Conservation (phyloP, 441 rosid species). For the Euphorbia corollata region DNA sequence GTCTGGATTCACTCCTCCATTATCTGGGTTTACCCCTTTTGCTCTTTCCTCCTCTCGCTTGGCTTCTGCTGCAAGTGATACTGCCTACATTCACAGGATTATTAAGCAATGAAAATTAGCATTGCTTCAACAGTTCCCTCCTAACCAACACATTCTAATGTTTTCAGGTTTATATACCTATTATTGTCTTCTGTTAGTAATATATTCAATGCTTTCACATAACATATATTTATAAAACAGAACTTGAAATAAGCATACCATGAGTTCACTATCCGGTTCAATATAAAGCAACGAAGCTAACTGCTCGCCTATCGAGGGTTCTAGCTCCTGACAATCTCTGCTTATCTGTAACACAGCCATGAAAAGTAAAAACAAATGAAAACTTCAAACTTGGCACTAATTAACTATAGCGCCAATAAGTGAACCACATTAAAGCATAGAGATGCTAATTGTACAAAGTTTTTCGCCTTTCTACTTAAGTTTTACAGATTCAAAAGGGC, state of each 20-base stretch:
- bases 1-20: conserved; percentile 77
- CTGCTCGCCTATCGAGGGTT: conserved; percentile 84
- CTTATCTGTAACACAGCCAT: conserved; percentile 66
- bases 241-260: conserved; percentile 48
- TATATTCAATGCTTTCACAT: neutral
- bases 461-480: neutral
- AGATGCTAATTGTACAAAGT: no score
- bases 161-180: neutral
- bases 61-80: conserved; percentile 81
- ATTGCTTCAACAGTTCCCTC: neutral
- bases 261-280: conserved; percentile 97
- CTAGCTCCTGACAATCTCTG: conserved; percentile 98
- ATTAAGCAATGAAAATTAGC: conserved; percentile 9
- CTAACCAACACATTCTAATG: neutral
- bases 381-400: conserved; percentile 8
- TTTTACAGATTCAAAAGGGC: neutral
- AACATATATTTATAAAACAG: neutral
- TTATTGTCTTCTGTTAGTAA: neutral
- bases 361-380: conserved; percentile 20
- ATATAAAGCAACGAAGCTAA: conserved; percentile 85
- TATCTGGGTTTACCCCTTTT: conserved; percentile 78
- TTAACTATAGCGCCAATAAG: neutral
- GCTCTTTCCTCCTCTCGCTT: conserved; percentile 97
- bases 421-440: neutral
- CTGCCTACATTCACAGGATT: conserved; percentile 43